Evolutionary conservation across 1,284 basidiomycete species (phyloP).

Genomic region (Ustilago tritici): DNA sequence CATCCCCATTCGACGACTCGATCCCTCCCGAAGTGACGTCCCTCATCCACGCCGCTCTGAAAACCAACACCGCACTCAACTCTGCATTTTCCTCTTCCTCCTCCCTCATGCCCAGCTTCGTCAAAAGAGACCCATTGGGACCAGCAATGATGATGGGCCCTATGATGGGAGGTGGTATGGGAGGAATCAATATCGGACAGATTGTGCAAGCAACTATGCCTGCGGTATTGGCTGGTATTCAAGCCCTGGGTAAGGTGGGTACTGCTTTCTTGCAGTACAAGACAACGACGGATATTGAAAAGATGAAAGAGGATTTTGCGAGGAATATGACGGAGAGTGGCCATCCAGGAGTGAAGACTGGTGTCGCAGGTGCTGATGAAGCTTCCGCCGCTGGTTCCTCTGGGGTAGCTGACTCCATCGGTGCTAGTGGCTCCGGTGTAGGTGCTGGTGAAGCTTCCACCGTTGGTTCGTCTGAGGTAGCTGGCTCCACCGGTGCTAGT

Average conservation of each 20-base stretch:
- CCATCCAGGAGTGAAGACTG: slow-evolving; percentile 1
- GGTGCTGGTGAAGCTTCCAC: background rate
- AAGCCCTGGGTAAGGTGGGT: slow-evolving; percentile 9
- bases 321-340: background rate
- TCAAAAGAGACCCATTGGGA: background rate
- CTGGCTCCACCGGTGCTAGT: background rate
- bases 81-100: background rate
- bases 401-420: no score
- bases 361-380: background rate
- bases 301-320: slow-evolving; percentile 1
- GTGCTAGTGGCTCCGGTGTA: background rate
- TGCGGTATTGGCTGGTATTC: slow-evolving; percentile 6
- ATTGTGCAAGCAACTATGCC: slow-evolving; percentile 3
- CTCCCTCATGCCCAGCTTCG: background rate
- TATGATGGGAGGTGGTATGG: background rate
- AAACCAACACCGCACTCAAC: background rate
- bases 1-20: background rate
- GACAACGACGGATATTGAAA: background rate
- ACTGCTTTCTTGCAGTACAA: background rate
- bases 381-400: background rate
- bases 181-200: no score
- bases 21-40: background rate
- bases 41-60: background rate
- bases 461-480: background rate
- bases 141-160: slow-evolving; percentile 2